Percentiles rank a stretch among this genome's conserved stretches.
Evolutionary conservation across 441 rosid species (phyloP).

Genomic region (Biscutella auriculata): DNA sequence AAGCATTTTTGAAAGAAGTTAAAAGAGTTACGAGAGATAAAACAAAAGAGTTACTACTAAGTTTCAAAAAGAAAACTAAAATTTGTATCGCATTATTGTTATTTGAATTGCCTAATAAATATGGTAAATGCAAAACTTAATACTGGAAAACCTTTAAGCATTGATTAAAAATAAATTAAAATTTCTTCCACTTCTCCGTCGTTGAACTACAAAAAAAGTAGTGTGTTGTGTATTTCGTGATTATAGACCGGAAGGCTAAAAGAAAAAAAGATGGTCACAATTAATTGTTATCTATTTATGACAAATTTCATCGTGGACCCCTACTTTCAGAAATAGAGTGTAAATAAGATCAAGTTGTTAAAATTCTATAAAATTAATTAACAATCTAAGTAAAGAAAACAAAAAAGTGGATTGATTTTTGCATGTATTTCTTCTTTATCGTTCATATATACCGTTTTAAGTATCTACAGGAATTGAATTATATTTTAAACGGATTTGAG

Average conservation of each 20-base stretch:
- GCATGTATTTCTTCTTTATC: too few relatives aligned
- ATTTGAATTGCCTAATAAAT: neutral
- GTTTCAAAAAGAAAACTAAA: neutral
- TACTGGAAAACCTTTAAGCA: neutral
- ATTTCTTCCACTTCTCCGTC: neutral
- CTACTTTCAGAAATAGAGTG: conserved; percentile 3
- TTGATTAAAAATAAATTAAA: neutral
- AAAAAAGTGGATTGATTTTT: too few relatives aligned
- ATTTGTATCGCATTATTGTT: neutral
- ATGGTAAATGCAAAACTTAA: neutral
- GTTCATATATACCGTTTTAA: too few relatives aligned
- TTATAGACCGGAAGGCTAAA: neutral
- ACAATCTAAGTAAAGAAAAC: too few relatives aligned
- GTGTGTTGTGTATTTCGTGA: neutral
- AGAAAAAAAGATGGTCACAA: neutral
- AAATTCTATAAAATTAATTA: too few relatives aligned
- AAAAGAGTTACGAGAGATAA: neutral
- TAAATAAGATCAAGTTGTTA: neutral
- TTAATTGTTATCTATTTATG: neutral
- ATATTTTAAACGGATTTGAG: too few relatives aligned
- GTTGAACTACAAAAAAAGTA: neutral
- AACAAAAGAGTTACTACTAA: neutral
- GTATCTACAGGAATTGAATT: too few relatives aligned
- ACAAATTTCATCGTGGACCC: neutral
- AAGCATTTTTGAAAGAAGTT: neutral